A percentile compares a stretch with the other conserved stretches of the same genome.
Conservation (phyloP, 2,329 filamentous ascomycete genomes). For the Aspergillus novoparasiticus region DNA sequence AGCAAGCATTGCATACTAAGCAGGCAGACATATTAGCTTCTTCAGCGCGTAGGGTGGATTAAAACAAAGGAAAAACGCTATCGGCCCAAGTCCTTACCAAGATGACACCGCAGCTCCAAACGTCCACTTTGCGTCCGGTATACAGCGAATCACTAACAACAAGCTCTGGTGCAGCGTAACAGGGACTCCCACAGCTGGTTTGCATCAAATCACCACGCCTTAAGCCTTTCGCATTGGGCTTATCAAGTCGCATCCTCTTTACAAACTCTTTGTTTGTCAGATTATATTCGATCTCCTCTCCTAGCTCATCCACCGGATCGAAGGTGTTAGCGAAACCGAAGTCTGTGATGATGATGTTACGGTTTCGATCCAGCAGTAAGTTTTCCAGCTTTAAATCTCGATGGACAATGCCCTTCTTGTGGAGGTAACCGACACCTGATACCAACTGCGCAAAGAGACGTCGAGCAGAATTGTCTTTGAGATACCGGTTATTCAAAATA, state of each 20-base stretch:
- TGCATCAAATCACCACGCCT: conserved; percentile 96
- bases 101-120: conserved; percentile 99
- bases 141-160: conserved; percentile 97
- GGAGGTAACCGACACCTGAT: conserved; percentile 93
- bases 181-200: conserved; percentile 96
- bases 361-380: conserved; percentile 87
- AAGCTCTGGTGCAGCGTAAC: conserved; percentile 94
- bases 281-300: conserved; percentile 86
- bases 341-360: conserved; percentile 99
- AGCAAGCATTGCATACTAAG: conserved; percentile 97
- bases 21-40: conserved; percentile 4
- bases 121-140: conserved; percentile 95
- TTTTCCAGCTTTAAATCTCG: conserved; percentile 97
- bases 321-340: conserved; percentile 99
- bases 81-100: conserved; percentile 65
- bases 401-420: conserved; percentile 98
- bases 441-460: conserved; percentile 93
- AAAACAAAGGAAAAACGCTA: background rate
- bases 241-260: conserved; percentile 82
- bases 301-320: conserved; percentile 81
- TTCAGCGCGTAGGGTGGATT: background rate
- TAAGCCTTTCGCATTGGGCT: conserved; percentile 70
- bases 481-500: conserved; percentile 92
- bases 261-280: conserved; percentile 86
- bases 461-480: conserved; percentile 90